phyloP scores from a whole-genome alignment of 176 grass and related monocot genomes.

The Carex cristatella region DNA sequence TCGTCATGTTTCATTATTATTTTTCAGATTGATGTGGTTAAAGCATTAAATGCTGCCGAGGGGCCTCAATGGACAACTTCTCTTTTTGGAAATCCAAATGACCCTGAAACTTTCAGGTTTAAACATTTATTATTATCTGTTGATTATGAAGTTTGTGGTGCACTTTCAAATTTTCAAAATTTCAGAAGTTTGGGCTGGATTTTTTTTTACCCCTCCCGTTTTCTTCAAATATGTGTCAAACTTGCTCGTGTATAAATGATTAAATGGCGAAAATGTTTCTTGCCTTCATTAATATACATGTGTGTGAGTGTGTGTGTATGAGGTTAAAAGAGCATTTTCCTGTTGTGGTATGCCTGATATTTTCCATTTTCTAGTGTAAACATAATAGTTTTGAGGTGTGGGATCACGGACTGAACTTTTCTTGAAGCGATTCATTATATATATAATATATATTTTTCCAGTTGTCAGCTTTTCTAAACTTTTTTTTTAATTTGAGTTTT shows the following conservation, averaged over 20 bases:
- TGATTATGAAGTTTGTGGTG: not conserved
- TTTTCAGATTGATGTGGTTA: constrained; percentile 85
- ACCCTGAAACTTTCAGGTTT: constrained; percentile 88
- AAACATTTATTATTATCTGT: constrained; percentile 1
- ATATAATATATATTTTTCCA: not conserved
- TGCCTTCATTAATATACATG: not conserved
- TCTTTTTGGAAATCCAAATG: constrained; percentile 88
- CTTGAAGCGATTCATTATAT: not conserved
- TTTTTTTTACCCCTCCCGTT: not conserved
- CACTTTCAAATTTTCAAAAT: not conserved
- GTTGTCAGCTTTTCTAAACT: not conserved
- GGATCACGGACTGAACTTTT: not conserved
- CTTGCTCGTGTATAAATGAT: not conserved
- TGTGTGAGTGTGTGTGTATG: not conserved
- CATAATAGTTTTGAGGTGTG: not conserved
- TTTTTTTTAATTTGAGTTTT: not conserved
- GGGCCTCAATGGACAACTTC: constrained; percentile 97
- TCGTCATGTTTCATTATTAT: constrained; percentile 8
- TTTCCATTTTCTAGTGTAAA: not conserved
- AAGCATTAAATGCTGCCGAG: constrained; percentile 74
- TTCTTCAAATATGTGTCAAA: not conserved
- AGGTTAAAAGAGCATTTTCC: not conserved
- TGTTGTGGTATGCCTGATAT: not conserved
- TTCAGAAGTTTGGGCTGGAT: constrained; percentile 6
- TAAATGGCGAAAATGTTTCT: not conserved